These are phyloP conservation scores for Lachancea lanzarotensis DNA, from an alignment of 805 yeast species.

Conservation along the genomic window DNA sequence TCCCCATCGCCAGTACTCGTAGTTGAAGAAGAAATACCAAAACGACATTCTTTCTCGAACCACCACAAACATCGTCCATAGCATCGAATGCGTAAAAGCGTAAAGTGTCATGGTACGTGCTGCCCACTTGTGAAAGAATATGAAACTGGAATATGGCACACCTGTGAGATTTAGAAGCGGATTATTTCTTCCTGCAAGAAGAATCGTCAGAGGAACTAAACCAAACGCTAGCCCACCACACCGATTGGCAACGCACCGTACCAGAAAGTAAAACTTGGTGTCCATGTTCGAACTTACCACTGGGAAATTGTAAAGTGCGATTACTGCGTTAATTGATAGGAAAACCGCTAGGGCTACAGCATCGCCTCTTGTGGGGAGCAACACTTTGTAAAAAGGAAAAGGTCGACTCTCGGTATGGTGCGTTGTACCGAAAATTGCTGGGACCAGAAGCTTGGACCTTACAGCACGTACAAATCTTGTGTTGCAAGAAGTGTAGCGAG, in stretches of 20 bases:
- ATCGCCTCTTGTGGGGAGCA: conserved; percentile 12
- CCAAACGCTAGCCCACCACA: conserved; percentile 42
- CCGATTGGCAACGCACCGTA: conserved; percentile 38
- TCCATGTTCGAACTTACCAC: conserved; percentile 3
- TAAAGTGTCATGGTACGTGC: conserved; percentile 37
- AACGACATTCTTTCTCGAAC: neutral
- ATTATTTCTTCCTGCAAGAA: conserved; percentile 72
- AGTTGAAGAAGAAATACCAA: conserved; percentile 22
- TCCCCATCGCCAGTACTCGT: conserved; percentile 38
- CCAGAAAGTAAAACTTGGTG: conserved; percentile 5
- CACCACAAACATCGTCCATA: conserved; percentile 30
- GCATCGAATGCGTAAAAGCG: conserved; percentile 33
- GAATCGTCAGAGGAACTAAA: conserved; percentile 46
- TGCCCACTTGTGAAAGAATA: conserved; percentile 58
- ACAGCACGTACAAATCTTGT: neutral
- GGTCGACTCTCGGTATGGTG: conserved; percentile 9
- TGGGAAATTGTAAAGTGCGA: conserved; percentile 7
- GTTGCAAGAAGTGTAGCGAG: conserved; percentile 3
- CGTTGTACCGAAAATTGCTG: conserved; percentile 6
- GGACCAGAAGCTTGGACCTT: conserved; percentile 7
- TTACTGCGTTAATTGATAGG: conserved; percentile 3
- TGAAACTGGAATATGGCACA: conserved; percentile 56
- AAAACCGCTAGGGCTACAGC: conserved; percentile 3
- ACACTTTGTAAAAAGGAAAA: conserved; percentile 3
- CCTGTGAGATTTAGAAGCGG: conserved; percentile 55